Conservation (phyloP, 2,329 filamentous ascomycete species). For the Fusarium fujikuroi region DNA sequence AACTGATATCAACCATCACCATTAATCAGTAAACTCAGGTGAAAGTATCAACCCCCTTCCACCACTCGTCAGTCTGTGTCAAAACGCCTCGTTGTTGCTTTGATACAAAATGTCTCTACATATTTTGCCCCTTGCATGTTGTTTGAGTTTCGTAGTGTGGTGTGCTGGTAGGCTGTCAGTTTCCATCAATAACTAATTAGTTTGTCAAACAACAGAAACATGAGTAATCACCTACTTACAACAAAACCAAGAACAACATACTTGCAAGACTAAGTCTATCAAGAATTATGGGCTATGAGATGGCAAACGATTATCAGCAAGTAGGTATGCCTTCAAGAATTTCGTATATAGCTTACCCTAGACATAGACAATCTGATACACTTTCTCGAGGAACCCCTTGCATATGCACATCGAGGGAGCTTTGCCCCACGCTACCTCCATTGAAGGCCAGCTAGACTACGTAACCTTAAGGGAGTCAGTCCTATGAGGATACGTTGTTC, state of each 20-base stretch:
- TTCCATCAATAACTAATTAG: background rate
- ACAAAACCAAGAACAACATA: background rate
- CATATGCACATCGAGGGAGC: background rate
- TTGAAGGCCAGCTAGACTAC: background rate
- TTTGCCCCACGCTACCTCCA: background rate
- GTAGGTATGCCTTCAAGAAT: background rate
- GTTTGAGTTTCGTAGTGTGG: background rate
- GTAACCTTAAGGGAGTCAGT: background rate
- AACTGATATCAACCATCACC: background rate
- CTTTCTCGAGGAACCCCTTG: background rate
- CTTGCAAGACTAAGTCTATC: background rate
- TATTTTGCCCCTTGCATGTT: slow-evolving; percentile 13
- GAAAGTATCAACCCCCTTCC: background rate
- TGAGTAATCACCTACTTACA: no score
- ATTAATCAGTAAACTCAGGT: background rate
- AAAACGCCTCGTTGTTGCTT: background rate
- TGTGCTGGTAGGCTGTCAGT: background rate
- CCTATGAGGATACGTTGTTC: background rate
- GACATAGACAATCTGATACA: background rate
- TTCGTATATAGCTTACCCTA: background rate
- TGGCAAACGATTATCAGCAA: background rate
- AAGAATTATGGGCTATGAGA: background rate
- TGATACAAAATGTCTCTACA: background rate
- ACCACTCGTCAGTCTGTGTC: background rate
- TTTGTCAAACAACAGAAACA: background rate